Evolutionary conservation across 2,329 filamentous ascomycete species (phyloP).

Genomic region (Fusarium sp.): DNA sequence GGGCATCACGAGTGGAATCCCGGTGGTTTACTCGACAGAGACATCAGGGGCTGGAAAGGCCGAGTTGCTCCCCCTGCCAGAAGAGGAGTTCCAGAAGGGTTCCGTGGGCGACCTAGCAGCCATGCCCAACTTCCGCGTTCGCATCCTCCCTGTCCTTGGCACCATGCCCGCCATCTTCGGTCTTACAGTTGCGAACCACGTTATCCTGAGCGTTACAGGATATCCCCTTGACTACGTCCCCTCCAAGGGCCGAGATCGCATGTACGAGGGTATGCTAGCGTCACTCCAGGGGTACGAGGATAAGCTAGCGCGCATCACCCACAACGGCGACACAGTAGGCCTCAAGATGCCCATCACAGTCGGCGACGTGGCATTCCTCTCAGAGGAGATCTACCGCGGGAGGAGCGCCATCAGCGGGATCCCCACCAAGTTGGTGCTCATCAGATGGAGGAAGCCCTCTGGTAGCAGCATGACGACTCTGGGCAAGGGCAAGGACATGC

Average conservation of each 20-base stretch:
- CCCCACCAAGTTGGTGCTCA: slow-evolving; percentile 77
- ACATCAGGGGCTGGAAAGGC: slow-evolving; percentile 91
- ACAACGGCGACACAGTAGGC: slow-evolving; percentile 60
- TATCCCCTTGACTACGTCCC: slow-evolving; percentile 88
- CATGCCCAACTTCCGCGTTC: slow-evolving; percentile 88
- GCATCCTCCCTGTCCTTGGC: slow-evolving; percentile 93
- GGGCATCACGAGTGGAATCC: slow-evolving; percentile 84
- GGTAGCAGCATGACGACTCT: slow-evolving; percentile 65
- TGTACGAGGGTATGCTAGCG: slow-evolving; percentile 85
- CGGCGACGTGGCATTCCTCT: slow-evolving; percentile 83
- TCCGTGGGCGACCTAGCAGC: slow-evolving; percentile 85
- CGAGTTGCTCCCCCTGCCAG: slow-evolving; percentile 81
- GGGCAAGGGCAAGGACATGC: slow-evolving; percentile 71
- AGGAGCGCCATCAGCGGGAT: slow-evolving; percentile 84
- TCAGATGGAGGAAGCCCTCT: slow-evolving; percentile 76
- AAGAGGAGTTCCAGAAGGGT: slow-evolving; percentile 88
- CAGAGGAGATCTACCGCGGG: slow-evolving; percentile 88
- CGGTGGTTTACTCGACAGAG: slow-evolving; percentile 91
- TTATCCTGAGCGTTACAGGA: slow-evolving; percentile 80
- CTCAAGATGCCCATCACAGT: slow-evolving; percentile 79
- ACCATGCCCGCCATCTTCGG: slow-evolving; percentile 99
- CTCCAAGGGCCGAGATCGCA: slow-evolving; percentile 83
- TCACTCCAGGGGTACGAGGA: slow-evolving; percentile 81
- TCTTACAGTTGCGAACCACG: slow-evolving; percentile 88
- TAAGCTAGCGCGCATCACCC: slow-evolving; percentile 64